Conservation (phyloP, 495 filamentous ascomycete species). For the Penicillium silybi region DNA sequence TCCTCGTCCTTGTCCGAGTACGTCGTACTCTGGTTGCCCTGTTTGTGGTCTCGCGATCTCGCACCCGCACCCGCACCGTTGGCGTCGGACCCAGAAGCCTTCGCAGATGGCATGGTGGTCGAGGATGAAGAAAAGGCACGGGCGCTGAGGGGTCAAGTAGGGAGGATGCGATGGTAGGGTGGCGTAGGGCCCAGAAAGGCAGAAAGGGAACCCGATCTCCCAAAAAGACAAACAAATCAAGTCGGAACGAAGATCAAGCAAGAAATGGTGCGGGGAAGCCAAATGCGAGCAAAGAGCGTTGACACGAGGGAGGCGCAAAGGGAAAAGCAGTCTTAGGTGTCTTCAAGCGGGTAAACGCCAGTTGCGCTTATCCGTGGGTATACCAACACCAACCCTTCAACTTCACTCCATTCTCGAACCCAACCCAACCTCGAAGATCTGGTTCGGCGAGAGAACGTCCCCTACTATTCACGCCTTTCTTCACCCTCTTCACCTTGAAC, state of each 20-base stretch:
- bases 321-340: slow-evolving; percentile 28
- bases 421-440: neutral
- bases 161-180: slow-evolving; percentile 8
- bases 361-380: slow-evolving; percentile 13
- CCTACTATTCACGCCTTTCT: neutral
- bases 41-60: slow-evolving; percentile 80
- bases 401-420: no score
- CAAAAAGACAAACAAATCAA: slow-evolving; percentile 8
- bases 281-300: slow-evolving; percentile 8
- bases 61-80: slow-evolving; percentile 57
- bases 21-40: slow-evolving; percentile 86
- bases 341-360: slow-evolving; percentile 25
- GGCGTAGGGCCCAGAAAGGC: slow-evolving; percentile 21
- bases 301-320: slow-evolving; percentile 9
- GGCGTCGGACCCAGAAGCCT: slow-evolving; percentile 68
- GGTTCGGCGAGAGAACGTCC: neutral
- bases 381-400: slow-evolving; percentile 1
- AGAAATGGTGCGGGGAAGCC: neutral
- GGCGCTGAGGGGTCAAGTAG: slow-evolving; percentile 1
- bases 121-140: neutral
- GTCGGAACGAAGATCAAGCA: neutral
- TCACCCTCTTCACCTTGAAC: neutral
- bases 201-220: slow-evolving; percentile 17
- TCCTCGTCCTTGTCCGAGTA: slow-evolving; percentile 87
- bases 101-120: slow-evolving; percentile 68